phyloP scores from a whole-genome alignment of 345 rosid genomes.

The Eucalyptus guilfoylei region DNA sequence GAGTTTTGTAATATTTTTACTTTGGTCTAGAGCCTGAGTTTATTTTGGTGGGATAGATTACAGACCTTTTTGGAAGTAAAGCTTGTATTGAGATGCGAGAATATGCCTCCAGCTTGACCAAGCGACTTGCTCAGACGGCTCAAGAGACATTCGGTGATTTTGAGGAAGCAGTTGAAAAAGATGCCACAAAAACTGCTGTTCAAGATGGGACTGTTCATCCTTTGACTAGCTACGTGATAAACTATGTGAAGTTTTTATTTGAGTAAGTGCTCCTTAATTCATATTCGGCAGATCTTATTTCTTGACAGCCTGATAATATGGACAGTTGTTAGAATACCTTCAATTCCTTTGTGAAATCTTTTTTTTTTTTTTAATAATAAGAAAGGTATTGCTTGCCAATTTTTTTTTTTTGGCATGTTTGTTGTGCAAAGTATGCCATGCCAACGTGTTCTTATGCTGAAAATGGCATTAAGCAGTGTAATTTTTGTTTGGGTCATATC shows the following conservation, averaged over 20 bases:
- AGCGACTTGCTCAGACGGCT: constrained; percentile 80
- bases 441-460: neutral
- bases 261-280: constrained; percentile 47
- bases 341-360: neutral
- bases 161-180: constrained; percentile 94
- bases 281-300: neutral
- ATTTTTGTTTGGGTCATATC: neutral
- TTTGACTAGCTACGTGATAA: constrained; percentile 92
- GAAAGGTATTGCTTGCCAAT: neutral
- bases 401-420: neutral
- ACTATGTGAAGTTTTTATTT: constrained; percentile 85
- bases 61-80: constrained; percentile 46
- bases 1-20: neutral
- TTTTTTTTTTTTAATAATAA: neutral
- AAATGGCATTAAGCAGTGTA: neutral
- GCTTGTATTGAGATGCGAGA: constrained; percentile 79
- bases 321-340: neutral
- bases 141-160: constrained; percentile 94
- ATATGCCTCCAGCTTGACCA: constrained; percentile 55
- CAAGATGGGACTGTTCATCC: constrained; percentile 99
- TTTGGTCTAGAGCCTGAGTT: neutral
- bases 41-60: constrained; percentile 31
- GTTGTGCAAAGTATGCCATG: neutral
- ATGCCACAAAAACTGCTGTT: constrained; percentile 95
- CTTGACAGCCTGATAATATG: neutral